Conservation (phyloP, 805 yeast species). For the Myxozyma melibiosi region DNA sequence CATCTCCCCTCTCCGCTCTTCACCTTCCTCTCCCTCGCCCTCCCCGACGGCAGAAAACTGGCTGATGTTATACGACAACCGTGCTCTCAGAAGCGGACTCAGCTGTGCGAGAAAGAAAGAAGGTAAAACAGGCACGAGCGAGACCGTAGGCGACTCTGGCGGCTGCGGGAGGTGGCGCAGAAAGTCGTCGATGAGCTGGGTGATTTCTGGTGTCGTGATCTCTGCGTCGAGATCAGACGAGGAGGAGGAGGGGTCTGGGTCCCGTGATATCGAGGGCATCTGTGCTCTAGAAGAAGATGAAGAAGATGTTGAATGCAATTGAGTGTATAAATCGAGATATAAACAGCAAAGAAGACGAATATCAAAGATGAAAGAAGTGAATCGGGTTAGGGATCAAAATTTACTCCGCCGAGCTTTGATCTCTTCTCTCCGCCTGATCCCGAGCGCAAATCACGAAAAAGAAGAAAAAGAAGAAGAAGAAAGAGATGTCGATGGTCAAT, state of each 20-base stretch:
- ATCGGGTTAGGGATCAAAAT: neutral
- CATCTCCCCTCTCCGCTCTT: too few relatives aligned
- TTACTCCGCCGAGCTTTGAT: neutral
- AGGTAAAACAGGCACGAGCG: neutral
- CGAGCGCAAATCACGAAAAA: neutral
- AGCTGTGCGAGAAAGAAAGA: conserved; percentile 13
- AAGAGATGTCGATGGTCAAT: too few relatives aligned
- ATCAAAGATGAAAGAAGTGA: neutral
- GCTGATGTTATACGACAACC: conserved; percentile 19
- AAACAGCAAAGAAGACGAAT: too few relatives aligned
- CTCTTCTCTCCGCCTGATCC: neutral
- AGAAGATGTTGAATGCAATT: too few relatives aligned
- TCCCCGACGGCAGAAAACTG: neutral
- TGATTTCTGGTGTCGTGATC: neutral
- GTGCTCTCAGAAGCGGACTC: conserved; percentile 26
- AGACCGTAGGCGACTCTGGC: neutral
- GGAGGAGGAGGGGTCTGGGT: too few relatives aligned
- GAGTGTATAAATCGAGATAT: too few relatives aligned
- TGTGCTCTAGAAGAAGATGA: neutral
- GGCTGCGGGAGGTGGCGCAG: neutral
- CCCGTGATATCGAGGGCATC: neutral
- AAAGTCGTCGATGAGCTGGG: neutral
- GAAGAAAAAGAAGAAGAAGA: neutral
- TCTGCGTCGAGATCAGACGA: too few relatives aligned
- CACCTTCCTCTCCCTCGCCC: neutral